phyloP scores from a whole-genome alignment of 2,329 filamentous ascomycete genomes.

The Proliferodiscus dingleyae region DNA sequence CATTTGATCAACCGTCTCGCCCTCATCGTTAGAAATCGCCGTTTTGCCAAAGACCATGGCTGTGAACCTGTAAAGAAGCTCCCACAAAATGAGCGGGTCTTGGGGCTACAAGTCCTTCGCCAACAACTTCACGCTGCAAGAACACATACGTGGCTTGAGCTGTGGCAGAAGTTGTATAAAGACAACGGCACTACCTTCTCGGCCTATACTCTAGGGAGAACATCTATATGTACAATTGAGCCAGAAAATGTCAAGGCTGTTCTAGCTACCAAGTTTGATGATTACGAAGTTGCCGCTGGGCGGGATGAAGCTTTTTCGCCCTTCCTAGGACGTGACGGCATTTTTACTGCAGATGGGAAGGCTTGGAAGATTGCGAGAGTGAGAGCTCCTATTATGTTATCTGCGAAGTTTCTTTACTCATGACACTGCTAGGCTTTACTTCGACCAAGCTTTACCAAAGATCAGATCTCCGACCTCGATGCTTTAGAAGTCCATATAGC shows the following conservation, averaged over 20 bases:
- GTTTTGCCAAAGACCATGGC: neutral
- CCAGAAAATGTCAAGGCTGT: constrained; percentile 51
- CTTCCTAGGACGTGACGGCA: constrained; percentile 44
- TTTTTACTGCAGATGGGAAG: constrained; percentile 46
- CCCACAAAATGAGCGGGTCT: neutral
- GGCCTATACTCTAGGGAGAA: constrained; percentile 17
- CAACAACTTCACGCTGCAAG: neutral
- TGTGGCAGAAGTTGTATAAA: neutral
- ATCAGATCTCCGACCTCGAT: constrained; percentile 58
- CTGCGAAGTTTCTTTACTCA: too few species aligned
- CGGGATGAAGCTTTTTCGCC: constrained; percentile 33
- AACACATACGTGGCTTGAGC: neutral
- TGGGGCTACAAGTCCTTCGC: neutral
- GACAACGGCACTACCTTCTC: neutral
- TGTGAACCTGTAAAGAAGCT: neutral
- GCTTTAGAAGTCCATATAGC: constrained; percentile 66
- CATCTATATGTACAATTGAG: constrained; percentile 43
- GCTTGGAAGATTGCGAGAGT: constrained; percentile 40
- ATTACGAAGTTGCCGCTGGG: constrained; percentile 41
- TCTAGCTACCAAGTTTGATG: constrained; percentile 45
- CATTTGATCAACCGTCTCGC: neutral
- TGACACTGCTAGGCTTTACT: constrained; percentile 42
- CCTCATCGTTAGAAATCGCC: neutral
- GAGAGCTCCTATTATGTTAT: too few species aligned
- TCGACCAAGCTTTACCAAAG: constrained; percentile 47